Base-by-base conservation (phyloP, 2,329 filamentous ascomycete species). In the Fusarium paranaense region DNA sequence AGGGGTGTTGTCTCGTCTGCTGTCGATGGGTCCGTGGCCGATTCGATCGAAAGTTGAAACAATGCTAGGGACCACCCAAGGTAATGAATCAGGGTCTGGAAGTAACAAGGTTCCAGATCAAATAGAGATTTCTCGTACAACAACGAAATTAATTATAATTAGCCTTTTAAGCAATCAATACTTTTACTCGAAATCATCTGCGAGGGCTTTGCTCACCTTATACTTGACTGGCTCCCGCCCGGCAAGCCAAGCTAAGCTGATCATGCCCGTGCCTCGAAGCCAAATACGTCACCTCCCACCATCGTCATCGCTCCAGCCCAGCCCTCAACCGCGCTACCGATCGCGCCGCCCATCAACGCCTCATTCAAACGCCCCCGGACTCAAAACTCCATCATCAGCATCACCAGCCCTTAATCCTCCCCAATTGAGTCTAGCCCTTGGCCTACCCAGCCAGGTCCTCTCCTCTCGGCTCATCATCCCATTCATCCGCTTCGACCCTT, bases 211-310 rank as follows among this genome's bases (percentile, higher is more conserved):
- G 54, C 30, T 27, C 57, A 59, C 75, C 45, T 66, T 76, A 37
- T 58, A 58, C 33, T 30, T 54, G 18, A 30, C 47, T 54, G 18
- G 47, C 27, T 54, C 11, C 47, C 47, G 22, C 27, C 20, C 27
- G 18, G 18, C 32, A 8, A 33, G 45, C 40, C 32, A 27, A 45
- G 27, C 57, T 45, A 45, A 65, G 56, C 64, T 72, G 69, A 57
- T 66, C 57, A 66, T 60, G 62, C 66, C 71, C 64, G 70, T 75
- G 74, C 74, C 74, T 77, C 75, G 59, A 37, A 30, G 63, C 16
- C 57, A 60, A 62, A 69, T 78, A 78, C 76, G 76, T 77, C 76
- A 78, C 76, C 75, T 54, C 61, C 56, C 60, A 62, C 20, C 72
- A 50, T 63, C 76, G 76, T 78, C 76, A 78, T 78, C 74, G 57